Evolutionary conservation across 2,329 filamentous ascomycete genomes (phyloP).

Genomic region (Periglandula ipomoeae): DNA sequence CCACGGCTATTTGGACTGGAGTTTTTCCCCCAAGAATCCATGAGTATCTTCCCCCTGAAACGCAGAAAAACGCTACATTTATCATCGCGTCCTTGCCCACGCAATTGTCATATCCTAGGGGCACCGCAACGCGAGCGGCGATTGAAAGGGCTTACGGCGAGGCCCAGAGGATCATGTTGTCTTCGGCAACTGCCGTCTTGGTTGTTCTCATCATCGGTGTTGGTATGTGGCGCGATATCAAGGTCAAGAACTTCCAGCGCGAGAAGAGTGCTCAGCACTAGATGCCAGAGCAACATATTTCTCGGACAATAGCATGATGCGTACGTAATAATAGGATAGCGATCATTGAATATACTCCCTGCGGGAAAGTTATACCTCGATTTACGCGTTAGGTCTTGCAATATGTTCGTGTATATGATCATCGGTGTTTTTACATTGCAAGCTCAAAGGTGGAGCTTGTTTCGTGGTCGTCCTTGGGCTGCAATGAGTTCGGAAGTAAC

Average conservation of each 20-base stretch:
- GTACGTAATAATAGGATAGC: neutral
- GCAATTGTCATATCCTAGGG: slow-evolving; percentile 27
- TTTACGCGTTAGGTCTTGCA: too few relatives aligned
- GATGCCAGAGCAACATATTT: neutral
- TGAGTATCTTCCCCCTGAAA: slow-evolving; percentile 25
- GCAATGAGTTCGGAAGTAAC: too few relatives aligned
- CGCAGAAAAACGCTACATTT: slow-evolving; percentile 28
- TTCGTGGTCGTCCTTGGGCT: too few relatives aligned
- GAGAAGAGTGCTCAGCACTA: neutral
- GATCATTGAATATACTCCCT: too few relatives aligned
- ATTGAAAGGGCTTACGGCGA: slow-evolving; percentile 35
- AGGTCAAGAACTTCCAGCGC: slow-evolving; percentile 11
- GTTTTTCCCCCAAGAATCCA: slow-evolving; percentile 29
- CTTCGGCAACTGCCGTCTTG: slow-evolving; percentile 15
- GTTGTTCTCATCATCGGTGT: slow-evolving; percentile 12
- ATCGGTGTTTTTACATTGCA: too few relatives aligned
- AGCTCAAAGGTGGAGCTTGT: too few relatives aligned
- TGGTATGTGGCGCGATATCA: slow-evolving; percentile 15
- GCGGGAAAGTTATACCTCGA: too few relatives aligned
- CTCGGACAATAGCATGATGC: neutral
- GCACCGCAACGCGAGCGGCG: slow-evolving; percentile 27
- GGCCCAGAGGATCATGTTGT: slow-evolving; percentile 28
- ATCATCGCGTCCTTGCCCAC: slow-evolving; percentile 24
- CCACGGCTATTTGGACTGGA: slow-evolving; percentile 25
- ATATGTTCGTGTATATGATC: too few relatives aligned